Base-by-base conservation (phyloP, 2,329 filamentous ascomycete species). In the Epichloe brachyelytri region DNA sequence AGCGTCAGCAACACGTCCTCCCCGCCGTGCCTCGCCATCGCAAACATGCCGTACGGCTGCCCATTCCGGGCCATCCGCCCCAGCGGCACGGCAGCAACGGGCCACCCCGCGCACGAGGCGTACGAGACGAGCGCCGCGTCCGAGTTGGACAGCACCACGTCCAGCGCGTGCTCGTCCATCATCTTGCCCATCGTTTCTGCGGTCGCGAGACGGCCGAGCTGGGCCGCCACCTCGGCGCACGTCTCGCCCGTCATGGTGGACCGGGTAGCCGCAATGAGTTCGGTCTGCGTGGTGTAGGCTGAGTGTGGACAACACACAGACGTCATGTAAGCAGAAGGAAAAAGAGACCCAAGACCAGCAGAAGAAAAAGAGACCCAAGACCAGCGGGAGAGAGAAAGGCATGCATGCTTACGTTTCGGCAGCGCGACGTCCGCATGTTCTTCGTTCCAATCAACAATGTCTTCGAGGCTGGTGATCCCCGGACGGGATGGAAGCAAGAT, bases 21-120 rank as follows among this genome's bases (percentile, higher is more conserved):
- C n/a, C 19, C 11, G 10, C 48, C 48, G 17, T 14, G 6, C 8
- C 48, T 37, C 14, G 48, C 48, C 40, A 50, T 12, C 10, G 41
- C 48, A 46, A 49, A 50, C 48, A 50, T 45, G 3, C 48, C 48
- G 34, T 46, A 50, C 30, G 48, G 48, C 41, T 50, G 48, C 11
- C 48, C 48, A 17, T 46, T 50, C 30, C 36, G n/a, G n/a, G 26
- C 2, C 26, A 26, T 26, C 26, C 26, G 26, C 7, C 26, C 26
- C 26, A 26, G 26, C 26, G 26, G 39, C 14, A 46, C 43, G n/a
- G 30, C 30, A 10, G 44, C 44, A 15, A 46, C 15, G 44, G 44
- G 44, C 44, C 44, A 46, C 14, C 44, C 44, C 26, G 44, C 44
- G n/a, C 44, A 46, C 4, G 44, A 46, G 1, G 44, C 44, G 44